A percentile compares a stretch with the other conserved stretches of the same genome.
These are phyloP conservation scores for Cryptococcus sp. DNA, from an alignment of 1,284 basidiomycete species.

Conservation along the genomic window DNA sequence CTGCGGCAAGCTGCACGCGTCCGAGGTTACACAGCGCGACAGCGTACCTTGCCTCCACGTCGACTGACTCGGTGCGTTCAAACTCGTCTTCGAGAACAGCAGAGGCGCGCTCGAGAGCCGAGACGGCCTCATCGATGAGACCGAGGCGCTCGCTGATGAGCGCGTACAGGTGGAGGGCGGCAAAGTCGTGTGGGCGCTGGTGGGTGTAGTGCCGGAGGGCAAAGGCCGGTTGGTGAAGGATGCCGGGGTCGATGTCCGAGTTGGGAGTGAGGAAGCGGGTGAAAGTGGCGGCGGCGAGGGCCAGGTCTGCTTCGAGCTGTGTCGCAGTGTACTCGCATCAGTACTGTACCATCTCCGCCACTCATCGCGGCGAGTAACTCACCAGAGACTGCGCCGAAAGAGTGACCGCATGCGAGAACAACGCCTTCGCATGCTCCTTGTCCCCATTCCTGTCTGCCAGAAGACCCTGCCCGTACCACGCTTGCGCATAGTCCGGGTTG, in stretches of 20 bases:
- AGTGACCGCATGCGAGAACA: constrained; percentile 79
- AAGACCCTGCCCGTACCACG: constrained; percentile 93
- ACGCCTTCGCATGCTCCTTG: constrained; percentile 62
- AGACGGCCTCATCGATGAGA: constrained; percentile 63
- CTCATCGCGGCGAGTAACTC: constrained; percentile 37
- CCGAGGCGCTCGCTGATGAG: constrained; percentile 82
- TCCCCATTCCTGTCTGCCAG: constrained; percentile 65
- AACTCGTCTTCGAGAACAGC: constrained; percentile 77
- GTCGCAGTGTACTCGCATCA: neutral
- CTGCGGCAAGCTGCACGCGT: constrained; percentile 64
- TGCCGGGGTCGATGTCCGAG: constrained; percentile 28
- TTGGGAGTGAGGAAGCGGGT: constrained; percentile 44
- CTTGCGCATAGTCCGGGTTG: constrained; percentile 81
- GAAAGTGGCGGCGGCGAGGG: constrained; percentile 68
- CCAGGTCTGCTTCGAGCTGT: constrained; percentile 79
- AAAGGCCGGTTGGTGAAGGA: constrained; percentile 67
- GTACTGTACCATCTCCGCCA: neutral
- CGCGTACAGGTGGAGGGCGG: constrained; percentile 78
- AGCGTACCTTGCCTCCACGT: constrained; percentile 72
- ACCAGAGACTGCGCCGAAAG: constrained; percentile 66
- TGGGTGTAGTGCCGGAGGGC: constrained; percentile 73
- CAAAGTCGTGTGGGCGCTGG: constrained; percentile 64
- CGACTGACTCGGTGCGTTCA: constrained; percentile 75
- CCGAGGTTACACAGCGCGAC: constrained; percentile 81
- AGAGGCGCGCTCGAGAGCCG: constrained; percentile 61